Evolutionary conservation across 805 yeast genomes (phyloP), one percentile per base, ranked within the genome.

Genomic region (Metschnikowia shivogae): DNA sequence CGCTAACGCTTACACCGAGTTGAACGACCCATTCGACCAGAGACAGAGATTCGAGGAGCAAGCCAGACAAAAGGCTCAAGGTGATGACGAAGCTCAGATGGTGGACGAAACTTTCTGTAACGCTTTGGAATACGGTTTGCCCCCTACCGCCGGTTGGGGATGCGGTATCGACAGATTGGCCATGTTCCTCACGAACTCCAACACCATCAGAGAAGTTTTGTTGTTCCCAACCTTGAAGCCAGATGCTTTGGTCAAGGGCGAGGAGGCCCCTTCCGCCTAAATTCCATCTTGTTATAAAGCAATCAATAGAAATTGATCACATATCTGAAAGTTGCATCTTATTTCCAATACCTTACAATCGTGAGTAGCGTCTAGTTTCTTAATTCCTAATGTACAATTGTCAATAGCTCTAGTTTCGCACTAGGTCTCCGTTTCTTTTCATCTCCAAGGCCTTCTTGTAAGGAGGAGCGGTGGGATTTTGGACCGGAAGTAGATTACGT

Each of bases 81-180:
- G 99, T 77, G 99, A 92, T 65, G 99, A 92, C 64, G 99, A 93
- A 76, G 99, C 97, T 51, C 98, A 92, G 77, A 65, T 89, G 69
- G 79, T 93, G 54, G 99, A 92, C 68, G 99, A 92, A 76, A 85
- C 87, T 54, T 92, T 92, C 90, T 86, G 95, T 77, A 87, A 90
- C 61, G 97, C 99, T 56, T 80, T 92, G 62, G 99, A 92, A 76
- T 92, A 89, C 70, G 99, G 98, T 72, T 80, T 92, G 62, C 99
- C 99, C 49, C 99, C 99, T 61, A 93, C 98, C 59, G 98, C 95
- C 69, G 99, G 99, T 58, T 92, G 98, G 98, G 99, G 99, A 60
- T 85, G 96, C 74, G 99, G 99, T 80, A 90, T 92, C 58, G 99
- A 92, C 73, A 86, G 99, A 78, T 68, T 92, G 64, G 89, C 97